These are phyloP conservation scores for Scytalidium lignicola DNA, from an alignment of 2,329 filamentous ascomycete genomes.

Conservation along the genomic window DNA sequence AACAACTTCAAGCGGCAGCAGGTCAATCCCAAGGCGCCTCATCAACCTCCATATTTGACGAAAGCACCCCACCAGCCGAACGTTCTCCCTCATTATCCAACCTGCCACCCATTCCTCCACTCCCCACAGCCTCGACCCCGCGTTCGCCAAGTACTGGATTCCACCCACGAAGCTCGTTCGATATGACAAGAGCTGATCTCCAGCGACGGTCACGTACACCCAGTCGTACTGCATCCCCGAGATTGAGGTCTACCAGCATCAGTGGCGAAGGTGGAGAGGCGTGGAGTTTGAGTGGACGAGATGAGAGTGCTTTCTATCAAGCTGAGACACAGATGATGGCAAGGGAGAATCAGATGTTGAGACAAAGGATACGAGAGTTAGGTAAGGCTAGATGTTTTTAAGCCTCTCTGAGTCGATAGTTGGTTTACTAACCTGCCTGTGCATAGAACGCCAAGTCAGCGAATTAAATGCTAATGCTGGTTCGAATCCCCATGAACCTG, in stretches of 20 bases:
- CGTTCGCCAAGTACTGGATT: conserved; percentile 39
- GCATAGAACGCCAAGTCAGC: conserved; percentile 7
- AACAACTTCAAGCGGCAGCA: conserved; percentile 46
- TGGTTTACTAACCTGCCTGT: neutral
- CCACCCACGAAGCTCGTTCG: conserved; percentile 53
- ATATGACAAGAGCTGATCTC: conserved; percentile 50
- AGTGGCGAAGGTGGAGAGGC: conserved; percentile 53
- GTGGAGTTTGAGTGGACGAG: conserved; percentile 57
- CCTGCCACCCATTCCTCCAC: conserved; percentile 30
- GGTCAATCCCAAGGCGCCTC: conserved; percentile 34
- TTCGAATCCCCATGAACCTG: conserved; percentile 24
- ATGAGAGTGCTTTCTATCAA: conserved; percentile 76
- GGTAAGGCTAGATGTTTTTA: too few species aligned
- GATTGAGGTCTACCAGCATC: conserved; percentile 53
- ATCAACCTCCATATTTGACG: conserved; percentile 30
- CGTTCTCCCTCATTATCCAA: conserved; percentile 36
- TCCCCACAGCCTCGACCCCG: conserved; percentile 40
- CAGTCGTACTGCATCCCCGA: conserved; percentile 50
- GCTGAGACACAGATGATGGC: conserved; percentile 74
- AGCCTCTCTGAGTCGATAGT: too few species aligned
- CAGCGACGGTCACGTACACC: conserved; percentile 54
- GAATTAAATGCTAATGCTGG: conserved; percentile 23
- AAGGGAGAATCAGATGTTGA: conserved; percentile 79
- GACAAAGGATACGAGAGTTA: conserved; percentile 66
- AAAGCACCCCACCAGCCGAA: conserved; percentile 39